phyloP scores from a whole-genome alignment of 108 stramenopile species.

The Cyclotella kingstonii region DNA sequence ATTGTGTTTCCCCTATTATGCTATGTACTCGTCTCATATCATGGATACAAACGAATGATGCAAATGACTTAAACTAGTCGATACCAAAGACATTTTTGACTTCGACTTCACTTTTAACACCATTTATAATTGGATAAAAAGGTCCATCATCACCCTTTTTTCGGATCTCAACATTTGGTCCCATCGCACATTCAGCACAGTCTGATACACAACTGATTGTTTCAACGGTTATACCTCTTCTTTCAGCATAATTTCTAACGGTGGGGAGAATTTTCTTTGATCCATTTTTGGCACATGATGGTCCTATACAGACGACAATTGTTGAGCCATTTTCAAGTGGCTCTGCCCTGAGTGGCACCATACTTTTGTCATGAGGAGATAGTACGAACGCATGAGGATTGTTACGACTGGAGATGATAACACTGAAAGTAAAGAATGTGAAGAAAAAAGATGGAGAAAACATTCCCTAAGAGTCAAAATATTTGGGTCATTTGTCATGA shows the following conservation, averaged over 20 bases:
- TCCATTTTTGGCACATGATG: conserved; percentile 54
- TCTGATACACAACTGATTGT: conserved; percentile 67
- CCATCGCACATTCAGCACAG: conserved; percentile 73
- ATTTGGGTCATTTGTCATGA: too few species aligned
- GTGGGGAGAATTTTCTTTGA: conserved; percentile 51
- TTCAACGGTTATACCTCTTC: conserved; percentile 50
- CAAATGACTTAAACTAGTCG: too few species aligned
- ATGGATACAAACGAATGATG: too few species aligned
- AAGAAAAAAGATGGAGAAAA: too few species aligned
- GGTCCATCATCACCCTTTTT: conserved; percentile 62
- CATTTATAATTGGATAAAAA: conserved; percentile 70
- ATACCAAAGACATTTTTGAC: conserved; percentile 62
- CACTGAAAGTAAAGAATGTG: too few species aligned
- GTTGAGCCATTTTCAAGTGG: conserved; percentile 53
- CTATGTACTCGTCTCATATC: too few species aligned
- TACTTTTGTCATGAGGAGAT: too few species aligned
- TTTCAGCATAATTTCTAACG: conserved; percentile 49
- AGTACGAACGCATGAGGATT: too few species aligned
- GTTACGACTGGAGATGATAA: too few species aligned
- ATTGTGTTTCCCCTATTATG: too few species aligned
- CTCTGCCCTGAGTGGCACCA: conserved; percentile 26
- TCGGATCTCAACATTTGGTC: conserved; percentile 66
- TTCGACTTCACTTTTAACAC: conserved; percentile 58
- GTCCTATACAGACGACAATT: conserved; percentile 65
- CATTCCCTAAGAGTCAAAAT: too few species aligned